Evolutionary conservation across 1,284 basidiomycete species (phyloP).

Genomic region (Cryptococcus sp.): DNA sequence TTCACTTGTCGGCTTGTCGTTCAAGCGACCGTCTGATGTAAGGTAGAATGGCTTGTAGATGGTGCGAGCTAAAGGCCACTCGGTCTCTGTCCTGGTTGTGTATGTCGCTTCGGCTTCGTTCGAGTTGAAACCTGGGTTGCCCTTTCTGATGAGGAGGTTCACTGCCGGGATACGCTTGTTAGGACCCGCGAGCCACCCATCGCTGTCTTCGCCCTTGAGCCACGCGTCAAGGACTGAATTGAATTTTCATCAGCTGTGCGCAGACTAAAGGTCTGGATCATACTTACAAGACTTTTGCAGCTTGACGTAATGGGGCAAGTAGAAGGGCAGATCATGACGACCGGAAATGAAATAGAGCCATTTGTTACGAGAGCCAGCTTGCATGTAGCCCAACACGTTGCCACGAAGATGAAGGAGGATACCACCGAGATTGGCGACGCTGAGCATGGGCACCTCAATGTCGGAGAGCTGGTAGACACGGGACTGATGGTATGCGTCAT

Average conservation of each 20-base stretch:
- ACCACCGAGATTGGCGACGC: constrained; percentile 48
- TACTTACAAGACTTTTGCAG: constrained; percentile 37
- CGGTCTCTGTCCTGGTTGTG: constrained; percentile 23
- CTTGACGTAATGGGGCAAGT: constrained; percentile 38
- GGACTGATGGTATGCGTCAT: constrained; percentile 39
- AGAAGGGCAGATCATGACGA: constrained; percentile 49
- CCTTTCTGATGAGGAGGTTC: constrained; percentile 39
- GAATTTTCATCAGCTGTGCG: not conserved
- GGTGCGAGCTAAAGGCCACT: constrained; percentile 46
- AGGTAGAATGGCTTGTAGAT: constrained; percentile 36
- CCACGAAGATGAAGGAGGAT: constrained; percentile 46
- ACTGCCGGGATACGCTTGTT: constrained; percentile 41
- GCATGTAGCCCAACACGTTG: constrained; percentile 45
- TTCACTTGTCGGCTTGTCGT: constrained; percentile 1
- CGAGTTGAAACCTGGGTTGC: constrained; percentile 46
- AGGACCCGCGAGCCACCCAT: constrained; percentile 41
- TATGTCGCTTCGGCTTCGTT: constrained; percentile 43
- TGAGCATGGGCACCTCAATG: constrained; percentile 44
- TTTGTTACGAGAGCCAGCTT: constrained; percentile 43
- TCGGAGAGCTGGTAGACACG: constrained; percentile 40
- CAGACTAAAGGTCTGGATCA: not conserved
- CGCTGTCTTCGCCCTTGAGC: constrained; percentile 34
- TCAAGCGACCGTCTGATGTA: constrained; percentile 8
- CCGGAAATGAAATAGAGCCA: constrained; percentile 49
- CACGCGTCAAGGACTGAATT: constrained; percentile 40